phyloP scores from a whole-genome alignment of 2,329 filamentous ascomycete genomes.

The Ustilaginoidea virens region DNA sequence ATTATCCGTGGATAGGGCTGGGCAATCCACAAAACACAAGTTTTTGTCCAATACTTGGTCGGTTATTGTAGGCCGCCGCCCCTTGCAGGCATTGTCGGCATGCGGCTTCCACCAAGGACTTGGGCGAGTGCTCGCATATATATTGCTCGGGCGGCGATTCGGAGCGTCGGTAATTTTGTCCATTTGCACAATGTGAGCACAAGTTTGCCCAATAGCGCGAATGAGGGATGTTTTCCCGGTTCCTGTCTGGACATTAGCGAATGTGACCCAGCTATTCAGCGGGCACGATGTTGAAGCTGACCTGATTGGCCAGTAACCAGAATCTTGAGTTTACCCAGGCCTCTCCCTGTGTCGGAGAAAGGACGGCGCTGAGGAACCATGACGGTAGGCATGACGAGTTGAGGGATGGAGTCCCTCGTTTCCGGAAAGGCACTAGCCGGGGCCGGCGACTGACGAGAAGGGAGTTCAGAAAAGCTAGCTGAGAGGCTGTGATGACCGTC shows the following conservation, averaged over 20 bases:
- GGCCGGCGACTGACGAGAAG: slow-evolving; percentile 8
- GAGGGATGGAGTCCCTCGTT: slow-evolving; percentile 31
- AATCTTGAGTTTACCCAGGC: slow-evolving; percentile 76
- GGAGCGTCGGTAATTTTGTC: slow-evolving; percentile 41
- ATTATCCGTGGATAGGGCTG: slow-evolving; percentile 40
- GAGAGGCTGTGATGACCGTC: slow-evolving; percentile 13
- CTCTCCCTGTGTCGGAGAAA: slow-evolving; percentile 76
- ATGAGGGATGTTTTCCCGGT: slow-evolving; percentile 84
- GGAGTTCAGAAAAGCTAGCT: slow-evolving; percentile 9
- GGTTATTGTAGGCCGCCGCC: slow-evolving; percentile 47
- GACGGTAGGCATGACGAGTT: slow-evolving; percentile 97
- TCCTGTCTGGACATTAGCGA: slow-evolving; percentile 28
- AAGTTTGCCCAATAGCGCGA: slow-evolving; percentile 71
- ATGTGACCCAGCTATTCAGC: background rate
- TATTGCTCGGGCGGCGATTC: slow-evolving; percentile 37
- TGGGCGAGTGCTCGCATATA: slow-evolving; percentile 66
- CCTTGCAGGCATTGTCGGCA: slow-evolving; percentile 42
- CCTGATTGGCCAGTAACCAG: slow-evolving; percentile 68
- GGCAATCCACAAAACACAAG: slow-evolving; percentile 82
- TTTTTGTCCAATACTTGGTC: slow-evolving; percentile 80
- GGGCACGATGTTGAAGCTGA: slow-evolving; percentile 20
- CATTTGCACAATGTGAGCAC: slow-evolving; percentile 86
- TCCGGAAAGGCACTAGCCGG: slow-evolving; percentile 6
- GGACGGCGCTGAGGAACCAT: slow-evolving; percentile 77
- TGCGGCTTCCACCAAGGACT: slow-evolving; percentile 87